Conservation (phyloP, 2,329 filamentous ascomycete species). For the Nannizzia gypsea region DNA sequence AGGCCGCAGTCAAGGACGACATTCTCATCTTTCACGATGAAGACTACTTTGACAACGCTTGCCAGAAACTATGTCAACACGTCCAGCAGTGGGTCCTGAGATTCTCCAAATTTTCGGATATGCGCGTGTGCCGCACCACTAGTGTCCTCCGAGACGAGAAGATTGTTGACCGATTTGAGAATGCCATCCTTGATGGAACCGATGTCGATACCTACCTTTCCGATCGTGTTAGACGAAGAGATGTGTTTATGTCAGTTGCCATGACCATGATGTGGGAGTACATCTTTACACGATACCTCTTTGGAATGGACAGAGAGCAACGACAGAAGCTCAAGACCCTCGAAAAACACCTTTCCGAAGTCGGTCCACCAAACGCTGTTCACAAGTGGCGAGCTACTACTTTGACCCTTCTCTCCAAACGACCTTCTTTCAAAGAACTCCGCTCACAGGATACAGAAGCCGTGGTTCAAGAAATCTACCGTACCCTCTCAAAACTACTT, state of each 20-base stretch:
- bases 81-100: constrained; percentile 96
- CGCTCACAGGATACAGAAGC: constrained; percentile 85
- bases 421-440: constrained; percentile 68
- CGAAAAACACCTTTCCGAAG: constrained; percentile 81
- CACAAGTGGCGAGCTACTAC: constrained; percentile 96
- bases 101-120: constrained; percentile 96
- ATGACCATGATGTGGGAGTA: constrained; percentile 99
- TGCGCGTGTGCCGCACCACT: constrained; percentile 71
- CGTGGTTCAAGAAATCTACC: constrained; percentile 83
- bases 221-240: constrained; percentile 76
- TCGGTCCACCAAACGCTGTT: constrained; percentile 78
- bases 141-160: constrained; percentile 82
- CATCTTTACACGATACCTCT: constrained; percentile 93
- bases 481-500: constrained; percentile 70
- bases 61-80: constrained; percentile 87
- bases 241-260: constrained; percentile 96
- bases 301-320: constrained; percentile 97
- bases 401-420: constrained; percentile 71
- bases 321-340: constrained; percentile 92
- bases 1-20: constrained; percentile 50
- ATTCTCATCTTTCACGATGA: constrained; percentile 76
- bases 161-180: constrained; percentile 86
- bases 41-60: constrained; percentile 89
- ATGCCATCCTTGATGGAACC: constrained; percentile 83
- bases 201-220: constrained; percentile 80